phyloP scores from a whole-genome alignment of 2,329 filamentous ascomycete species.

The Aspergillus floridensis region DNA sequence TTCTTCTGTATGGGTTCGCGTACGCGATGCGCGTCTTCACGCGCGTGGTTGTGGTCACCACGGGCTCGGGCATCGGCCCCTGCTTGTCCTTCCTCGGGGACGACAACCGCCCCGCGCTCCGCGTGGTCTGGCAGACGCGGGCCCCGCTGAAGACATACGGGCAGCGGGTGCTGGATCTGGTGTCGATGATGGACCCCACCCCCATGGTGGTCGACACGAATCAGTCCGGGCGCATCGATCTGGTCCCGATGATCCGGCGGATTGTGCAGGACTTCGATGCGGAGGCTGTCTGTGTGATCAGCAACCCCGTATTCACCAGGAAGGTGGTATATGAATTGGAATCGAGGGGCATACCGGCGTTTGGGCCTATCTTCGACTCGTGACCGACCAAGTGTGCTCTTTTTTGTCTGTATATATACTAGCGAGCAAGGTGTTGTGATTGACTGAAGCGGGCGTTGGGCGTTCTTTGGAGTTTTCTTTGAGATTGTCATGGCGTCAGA shows the following conservation, averaged over 20 bases:
- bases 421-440: background rate
- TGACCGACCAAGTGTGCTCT: constrained; percentile 31
- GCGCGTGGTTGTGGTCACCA: constrained; percentile 65
- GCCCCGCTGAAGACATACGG: constrained; percentile 64
- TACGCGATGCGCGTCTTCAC: constrained; percentile 66
- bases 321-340: constrained; percentile 69
- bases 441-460: background rate
- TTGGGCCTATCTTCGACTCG: constrained; percentile 72
- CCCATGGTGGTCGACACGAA: constrained; percentile 69
- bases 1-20: constrained; percentile 66
- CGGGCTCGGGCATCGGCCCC: constrained; percentile 71
- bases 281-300: constrained; percentile 72
- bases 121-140: constrained; percentile 68
- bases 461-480: background rate
- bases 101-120: constrained; percentile 42
- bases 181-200: constrained; percentile 58
- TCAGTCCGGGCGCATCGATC: constrained; percentile 58
- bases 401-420: constrained; percentile 3
- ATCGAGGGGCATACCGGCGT: constrained; percentile 63
- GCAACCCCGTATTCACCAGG: constrained; percentile 65
- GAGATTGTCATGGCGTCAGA: background rate
- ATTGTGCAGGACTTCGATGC: constrained; percentile 48
- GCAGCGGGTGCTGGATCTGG: constrained; percentile 52
- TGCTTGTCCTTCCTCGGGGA: constrained; percentile 61
- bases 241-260: constrained; percentile 56